These are phyloP conservation scores for Rhynchospora pubera DNA, from an alignment of 176 grass and related monocot species.

Conservation along the genomic window DNA sequence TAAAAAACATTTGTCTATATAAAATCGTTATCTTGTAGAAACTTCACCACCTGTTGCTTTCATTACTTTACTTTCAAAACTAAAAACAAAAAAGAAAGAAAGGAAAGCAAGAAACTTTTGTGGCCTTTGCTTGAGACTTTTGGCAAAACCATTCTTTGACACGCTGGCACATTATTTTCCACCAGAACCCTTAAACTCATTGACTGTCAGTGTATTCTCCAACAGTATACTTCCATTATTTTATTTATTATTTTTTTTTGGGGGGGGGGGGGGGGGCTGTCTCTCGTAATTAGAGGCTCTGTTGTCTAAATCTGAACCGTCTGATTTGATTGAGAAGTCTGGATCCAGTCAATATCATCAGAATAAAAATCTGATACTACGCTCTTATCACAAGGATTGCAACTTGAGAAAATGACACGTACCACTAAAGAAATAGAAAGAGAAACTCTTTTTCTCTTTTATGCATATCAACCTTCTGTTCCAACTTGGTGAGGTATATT, in stretches of 20 bases:
- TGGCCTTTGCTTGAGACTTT: not conserved
- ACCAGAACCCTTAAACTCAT: not conserved
- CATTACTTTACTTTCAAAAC: not conserved
- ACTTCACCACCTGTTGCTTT: conserved; percentile 19
- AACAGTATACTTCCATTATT: not conserved
- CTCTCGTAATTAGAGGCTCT: not conserved
- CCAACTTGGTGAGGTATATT: not conserved
- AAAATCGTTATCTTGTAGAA: not conserved
- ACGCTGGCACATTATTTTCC: not conserved
- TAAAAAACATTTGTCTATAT: not conserved
- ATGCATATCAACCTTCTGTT: not conserved
- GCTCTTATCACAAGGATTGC: not conserved
- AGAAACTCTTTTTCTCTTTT: not conserved
- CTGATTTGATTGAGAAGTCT: not conserved
- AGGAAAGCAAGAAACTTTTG: not conserved
- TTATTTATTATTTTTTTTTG: not conserved
- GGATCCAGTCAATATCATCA: not conserved
- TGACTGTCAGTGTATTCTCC: not conserved
- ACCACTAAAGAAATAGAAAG: not conserved
- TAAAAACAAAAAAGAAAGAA: not conserved
- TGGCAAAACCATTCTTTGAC: not conserved
- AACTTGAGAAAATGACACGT: not conserved
- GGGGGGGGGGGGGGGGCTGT: too few species aligned
- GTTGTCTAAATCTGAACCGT: not conserved
- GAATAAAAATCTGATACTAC: not conserved